Evolutionary conservation across 148 eudicot species (phyloP).

Genomic region (Vaccinium darrowii): DNA sequence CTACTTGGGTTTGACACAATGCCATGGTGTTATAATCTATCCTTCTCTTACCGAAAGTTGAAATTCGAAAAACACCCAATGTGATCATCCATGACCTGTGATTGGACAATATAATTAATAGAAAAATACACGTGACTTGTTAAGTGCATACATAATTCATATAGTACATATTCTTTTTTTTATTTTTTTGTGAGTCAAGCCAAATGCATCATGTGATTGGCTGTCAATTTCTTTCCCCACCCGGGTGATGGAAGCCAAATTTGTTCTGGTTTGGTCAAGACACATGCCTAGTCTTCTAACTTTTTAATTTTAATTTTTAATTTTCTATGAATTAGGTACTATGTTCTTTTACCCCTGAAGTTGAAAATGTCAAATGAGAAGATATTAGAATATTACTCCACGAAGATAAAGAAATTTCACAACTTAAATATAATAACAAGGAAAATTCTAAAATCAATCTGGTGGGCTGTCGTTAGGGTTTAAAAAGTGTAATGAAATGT

Average conservation of each 20-base stretch:
- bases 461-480: no score
- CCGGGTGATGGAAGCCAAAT: neutral
- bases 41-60: neutral
- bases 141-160: neutral
- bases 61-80: neutral
- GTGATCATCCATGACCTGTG: slow-evolving; percentile 2
- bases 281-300: neutral
- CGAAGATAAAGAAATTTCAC: neutral
- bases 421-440: neutral
- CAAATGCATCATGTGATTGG: neutral
- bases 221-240: neutral
- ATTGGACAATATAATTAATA: slow-evolving; percentile 5
- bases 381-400: neutral
- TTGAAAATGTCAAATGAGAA: neutral
- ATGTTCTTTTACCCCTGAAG: neutral
- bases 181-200: neutral
- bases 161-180: neutral
- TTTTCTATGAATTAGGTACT: neutral
- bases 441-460: no score
- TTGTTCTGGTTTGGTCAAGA: neutral
- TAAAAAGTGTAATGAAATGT: no score
- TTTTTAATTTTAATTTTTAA: neutral
- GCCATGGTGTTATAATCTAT: neutral
- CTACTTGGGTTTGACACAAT: neutral
- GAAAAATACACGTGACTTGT: slow-evolving; percentile 2